Base-by-base conservation (phyloP, 495 filamentous ascomycete species). In the Lophiostoma macrostomum region DNA sequence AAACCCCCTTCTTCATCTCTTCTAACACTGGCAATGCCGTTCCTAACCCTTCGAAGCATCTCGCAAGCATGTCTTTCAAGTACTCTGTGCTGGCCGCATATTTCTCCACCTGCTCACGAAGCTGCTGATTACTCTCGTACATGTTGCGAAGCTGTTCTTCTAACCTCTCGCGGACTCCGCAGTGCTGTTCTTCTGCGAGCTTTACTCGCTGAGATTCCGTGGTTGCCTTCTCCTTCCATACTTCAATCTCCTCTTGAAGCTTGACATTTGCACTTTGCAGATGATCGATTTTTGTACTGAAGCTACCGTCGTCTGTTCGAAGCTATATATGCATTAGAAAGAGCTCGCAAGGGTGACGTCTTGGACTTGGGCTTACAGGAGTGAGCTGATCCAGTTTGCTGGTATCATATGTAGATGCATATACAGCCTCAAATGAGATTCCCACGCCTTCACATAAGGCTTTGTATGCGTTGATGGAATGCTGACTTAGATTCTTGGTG, bases 251-350 rank as follows among this genome's bases (percentile, higher is more conserved):
- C 38, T 42, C 38, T 42, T 42, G 25, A 42, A 42, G 38, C 8
- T 42, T 42, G 20, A 14, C 19, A 42, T 42, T 42, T 42, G 19
- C 38, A 42, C 19, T 25, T 23, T 42, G 22, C 25, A 42, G 38
- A 42, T 42, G 20, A 23, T 42, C 25, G 25, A 42, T 42, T 25
- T 42, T 42, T 5, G 38, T 20, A 42, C 38, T 42, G 25, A 42
- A 42, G 38, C 38, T 42, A 42, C 7, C 22, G 22, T 42, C 14
- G 38, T 42, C 19, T 42, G 22, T 42, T 42, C 25, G 14, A 42
- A 42, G 38, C 38, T 42, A 42, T 42, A 42, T 42, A 42, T 42
- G 14, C 38, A 42, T 42, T 42, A 42, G 38, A 20, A 42, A 42
- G 8, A 23, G 20, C 38, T 42, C 14, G 14, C 22, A 42, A 14